A percentile compares a stretch with the other conserved stretches of the same genome.
Evolutionary conservation across 441 rosid genomes (phyloP).

Genomic region (Rhodomyrtus psidioides): DNA sequence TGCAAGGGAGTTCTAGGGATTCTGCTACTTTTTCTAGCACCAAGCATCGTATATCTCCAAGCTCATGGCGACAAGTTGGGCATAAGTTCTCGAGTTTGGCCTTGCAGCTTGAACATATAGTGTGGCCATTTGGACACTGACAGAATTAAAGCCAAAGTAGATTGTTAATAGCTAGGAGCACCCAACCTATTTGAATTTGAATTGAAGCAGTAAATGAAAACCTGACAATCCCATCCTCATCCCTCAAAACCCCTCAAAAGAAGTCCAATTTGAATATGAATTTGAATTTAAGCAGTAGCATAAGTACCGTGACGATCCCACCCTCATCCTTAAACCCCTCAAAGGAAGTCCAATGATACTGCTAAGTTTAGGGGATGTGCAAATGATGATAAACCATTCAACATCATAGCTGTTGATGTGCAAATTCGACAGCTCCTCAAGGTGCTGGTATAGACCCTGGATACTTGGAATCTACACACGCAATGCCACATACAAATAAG

Average conservation of each 20-base stretch:
- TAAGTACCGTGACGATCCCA: not conserved
- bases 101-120: constrained; percentile 71
- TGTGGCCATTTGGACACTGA: constrained; percentile 89
- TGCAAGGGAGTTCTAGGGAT: constrained; percentile 72
- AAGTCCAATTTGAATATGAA: not conserved
- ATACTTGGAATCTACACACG: not conserved
- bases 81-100: constrained; percentile 60
- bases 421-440: not conserved
- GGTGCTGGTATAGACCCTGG: not conserved
- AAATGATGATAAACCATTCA: not conserved
- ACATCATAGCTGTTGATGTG: not conserved
- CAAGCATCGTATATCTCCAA: constrained; percentile 81
- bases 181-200: not conserved
- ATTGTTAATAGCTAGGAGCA: not conserved
- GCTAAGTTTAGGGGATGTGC: not conserved
- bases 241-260: not conserved
- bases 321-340: not conserved
- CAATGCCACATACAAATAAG: not conserved
- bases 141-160: not conserved
- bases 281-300: not conserved
- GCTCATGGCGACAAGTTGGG: constrained; percentile 76
- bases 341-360: not conserved
- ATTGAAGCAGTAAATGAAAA: not conserved
- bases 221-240: not conserved
- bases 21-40: constrained; percentile 79